Percentiles rank a stretch among this genome's conserved stretches.
These are phyloP conservation scores for Naganishia onofrii DNA, from an alignment of 768 basidiomycete species.

Conservation along the genomic window DNA sequence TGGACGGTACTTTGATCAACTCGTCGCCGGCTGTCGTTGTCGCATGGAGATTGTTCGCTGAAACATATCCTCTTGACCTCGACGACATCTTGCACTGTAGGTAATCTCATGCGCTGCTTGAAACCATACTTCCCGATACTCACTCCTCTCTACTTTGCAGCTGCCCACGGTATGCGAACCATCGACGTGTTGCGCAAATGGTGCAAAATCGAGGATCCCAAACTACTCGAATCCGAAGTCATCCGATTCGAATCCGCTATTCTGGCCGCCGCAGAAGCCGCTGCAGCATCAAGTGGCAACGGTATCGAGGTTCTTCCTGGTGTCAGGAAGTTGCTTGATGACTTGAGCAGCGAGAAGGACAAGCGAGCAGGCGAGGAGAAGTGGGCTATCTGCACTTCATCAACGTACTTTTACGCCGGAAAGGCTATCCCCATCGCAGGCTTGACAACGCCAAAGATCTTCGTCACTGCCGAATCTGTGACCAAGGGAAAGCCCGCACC, in stretches of 20 bases:
- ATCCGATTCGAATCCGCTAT: constrained; percentile 65
- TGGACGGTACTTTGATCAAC: constrained; percentile 62
- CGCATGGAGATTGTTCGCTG: constrained; percentile 71
- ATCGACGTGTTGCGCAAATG: constrained; percentile 72
- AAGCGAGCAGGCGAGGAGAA: constrained; percentile 56
- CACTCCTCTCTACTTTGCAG: constrained; percentile 30
- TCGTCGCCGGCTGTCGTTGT: constrained; percentile 74
- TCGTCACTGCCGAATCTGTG: constrained; percentile 77
- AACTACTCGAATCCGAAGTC: constrained; percentile 57
- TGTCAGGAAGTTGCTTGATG: constrained; percentile 54
- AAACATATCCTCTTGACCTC: constrained; percentile 57
- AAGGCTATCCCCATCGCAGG: constrained; percentile 66
- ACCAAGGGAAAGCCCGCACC: constrained; percentile 78
- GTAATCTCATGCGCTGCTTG: constrained; percentile 13
- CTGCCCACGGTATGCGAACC: constrained; percentile 73
- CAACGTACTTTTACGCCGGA: constrained; percentile 72
- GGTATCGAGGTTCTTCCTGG: constrained; percentile 65
- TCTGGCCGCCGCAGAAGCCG: constrained; percentile 56
- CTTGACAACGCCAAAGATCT: constrained; percentile 59
- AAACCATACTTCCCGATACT: neutral
- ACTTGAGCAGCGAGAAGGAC: constrained; percentile 43
- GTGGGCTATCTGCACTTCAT: constrained; percentile 85
- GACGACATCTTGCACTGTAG: constrained; percentile 50
- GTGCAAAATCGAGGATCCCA: constrained; percentile 64
- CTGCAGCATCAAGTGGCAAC: constrained; percentile 60